Base-by-base conservation (phyloP, 176 grass and related monocot genomes). In the Neostapfia colusana region DNA sequence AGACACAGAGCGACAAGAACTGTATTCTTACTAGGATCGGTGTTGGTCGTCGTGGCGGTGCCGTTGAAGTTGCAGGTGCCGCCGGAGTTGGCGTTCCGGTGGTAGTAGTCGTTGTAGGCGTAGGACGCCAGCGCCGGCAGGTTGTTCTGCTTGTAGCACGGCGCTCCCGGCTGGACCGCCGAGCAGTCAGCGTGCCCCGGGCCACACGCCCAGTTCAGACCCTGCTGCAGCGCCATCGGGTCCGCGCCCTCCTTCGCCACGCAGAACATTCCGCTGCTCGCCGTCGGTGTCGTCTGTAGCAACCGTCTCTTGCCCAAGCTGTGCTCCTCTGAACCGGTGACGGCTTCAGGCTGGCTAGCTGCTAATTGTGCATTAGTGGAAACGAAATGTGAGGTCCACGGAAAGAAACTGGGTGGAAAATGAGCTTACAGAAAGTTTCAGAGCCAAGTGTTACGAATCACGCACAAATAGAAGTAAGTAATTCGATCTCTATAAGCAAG, bases 91-190 rank as follows among this genome's bases (percentile, higher is more conserved):
- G 17, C 18, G 36, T 61, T 87, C 44, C 62, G 84, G 0, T 93
- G 93, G 84, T 83, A 97, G 87, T 97, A 97, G 82, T 97, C 90
- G 72, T 97, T 97, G 82, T 89, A 97, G 67, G 93, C 93, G 79
- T 93, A 97, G 74, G 93, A 93, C 26, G 93, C 88, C 62, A 93
- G 51, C 24, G 68, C 90, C 21, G 72, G 84, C 59, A 97, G 46
- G 83, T 93, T 80, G 81, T 91, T 85, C 20, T 54, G 51, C 71
- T 86, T 85, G 85, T 91, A 97, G 82, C 93, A 97, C 55, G 84
- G 12, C 12, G 72, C 85, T 6, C 93, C 90, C 3, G 74, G 80
- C 77, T 97, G 93, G 57, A 97, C 91, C 12, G 81, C 13, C 14
- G 40, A n/a, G 82, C 93, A 97, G 78, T 97, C 78, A 4, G 93